These are phyloP conservation scores for Apophysomyces trapeziformis DNA, from an alignment of 371 early-diverging fungal genomes.

Conservation along the genomic window DNA sequence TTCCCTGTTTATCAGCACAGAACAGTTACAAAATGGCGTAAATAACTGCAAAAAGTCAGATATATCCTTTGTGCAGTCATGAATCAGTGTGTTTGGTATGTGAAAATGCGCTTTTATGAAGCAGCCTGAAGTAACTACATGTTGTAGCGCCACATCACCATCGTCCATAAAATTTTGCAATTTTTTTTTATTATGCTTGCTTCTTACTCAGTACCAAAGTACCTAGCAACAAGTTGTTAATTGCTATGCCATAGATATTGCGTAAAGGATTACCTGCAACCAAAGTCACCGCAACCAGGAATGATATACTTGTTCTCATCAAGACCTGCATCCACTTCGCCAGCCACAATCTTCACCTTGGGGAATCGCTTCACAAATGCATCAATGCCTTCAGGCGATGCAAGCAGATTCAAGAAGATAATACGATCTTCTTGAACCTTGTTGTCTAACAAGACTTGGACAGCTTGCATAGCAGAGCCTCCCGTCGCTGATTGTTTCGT, in stretches of 20 bases:
- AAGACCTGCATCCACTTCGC: slow-evolving; percentile 84
- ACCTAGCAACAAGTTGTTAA: slow-evolving; percentile 10
- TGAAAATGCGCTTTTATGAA: too few species aligned
- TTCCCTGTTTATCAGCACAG: neutral
- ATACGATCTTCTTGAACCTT: slow-evolving; percentile 88
- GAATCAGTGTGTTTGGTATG: too few species aligned
- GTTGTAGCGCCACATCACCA: too few species aligned
- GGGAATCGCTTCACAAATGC: slow-evolving; percentile 77
- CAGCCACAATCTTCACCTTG: slow-evolving; percentile 83
- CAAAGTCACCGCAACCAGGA: slow-evolving; percentile 96
- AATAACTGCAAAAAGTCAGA: too few species aligned
- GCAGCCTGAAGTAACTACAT: too few species aligned
- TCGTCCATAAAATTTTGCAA: too few species aligned
- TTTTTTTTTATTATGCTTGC: too few species aligned
- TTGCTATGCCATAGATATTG: neutral
- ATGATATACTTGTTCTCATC: slow-evolving; percentile 85
- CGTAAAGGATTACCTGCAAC: slow-evolving; percentile 57
- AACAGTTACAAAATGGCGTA: neutral
- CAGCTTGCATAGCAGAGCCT: slow-evolving; percentile 90
- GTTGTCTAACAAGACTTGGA: slow-evolving; percentile 83
- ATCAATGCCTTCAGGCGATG: slow-evolving; percentile 83
- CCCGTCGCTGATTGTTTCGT: slow-evolving; percentile 76
- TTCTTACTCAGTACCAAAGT: slow-evolving; percentile 28
- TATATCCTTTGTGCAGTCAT: too few species aligned
- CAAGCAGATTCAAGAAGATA: slow-evolving; percentile 83